phyloP scores from a whole-genome alignment of 169 alveolate species.

The Plasmodium gaboni region DNA sequence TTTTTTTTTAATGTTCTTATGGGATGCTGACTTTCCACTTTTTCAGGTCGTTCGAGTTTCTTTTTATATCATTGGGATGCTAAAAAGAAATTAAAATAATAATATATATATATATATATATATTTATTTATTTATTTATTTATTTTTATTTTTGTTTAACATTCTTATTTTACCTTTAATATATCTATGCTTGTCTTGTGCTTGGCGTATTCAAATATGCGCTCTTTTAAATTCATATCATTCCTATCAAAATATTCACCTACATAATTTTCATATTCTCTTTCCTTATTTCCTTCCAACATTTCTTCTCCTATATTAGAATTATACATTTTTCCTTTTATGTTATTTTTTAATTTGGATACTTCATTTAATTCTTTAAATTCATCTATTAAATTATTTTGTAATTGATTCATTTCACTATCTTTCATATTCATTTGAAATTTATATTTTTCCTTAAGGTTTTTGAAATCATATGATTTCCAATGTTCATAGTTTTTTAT shows the following conservation, averaged over 20 bases:
- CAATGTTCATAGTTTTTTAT: neutral
- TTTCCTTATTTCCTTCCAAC: constrained; percentile 1
- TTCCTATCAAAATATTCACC: neutral
- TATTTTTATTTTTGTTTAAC: too few species aligned
- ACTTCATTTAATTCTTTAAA: constrained; percentile 42
- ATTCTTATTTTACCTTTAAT: constrained; percentile 3
- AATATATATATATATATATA: neutral
- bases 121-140: too few species aligned
- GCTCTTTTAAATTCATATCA: neutral
- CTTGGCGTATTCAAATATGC: constrained; percentile 6
- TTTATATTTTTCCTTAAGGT: constrained; percentile 39
- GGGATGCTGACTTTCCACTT: constrained; percentile 45
- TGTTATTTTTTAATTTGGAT: constrained; percentile 19
- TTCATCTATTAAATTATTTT: constrained; percentile 39
- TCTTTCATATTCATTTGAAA: constrained; percentile 43
- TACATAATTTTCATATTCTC: neutral
- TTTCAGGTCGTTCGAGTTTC: constrained; percentile 18
- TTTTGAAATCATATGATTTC: constrained; percentile 14
- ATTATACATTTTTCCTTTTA: constrained; percentile 17
- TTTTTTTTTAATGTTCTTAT: neutral
- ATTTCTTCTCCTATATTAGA: neutral
- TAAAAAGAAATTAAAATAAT: constrained; percentile 5
- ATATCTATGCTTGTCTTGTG: constrained; percentile 13
- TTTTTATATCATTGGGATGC: constrained; percentile 39
- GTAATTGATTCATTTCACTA: constrained; percentile 35